Evolutionary conservation across 2,329 filamentous ascomycete species (phyloP), one percentile per base, ranked within the genome.

Genomic region (Fusarium decemcellulare): DNA sequence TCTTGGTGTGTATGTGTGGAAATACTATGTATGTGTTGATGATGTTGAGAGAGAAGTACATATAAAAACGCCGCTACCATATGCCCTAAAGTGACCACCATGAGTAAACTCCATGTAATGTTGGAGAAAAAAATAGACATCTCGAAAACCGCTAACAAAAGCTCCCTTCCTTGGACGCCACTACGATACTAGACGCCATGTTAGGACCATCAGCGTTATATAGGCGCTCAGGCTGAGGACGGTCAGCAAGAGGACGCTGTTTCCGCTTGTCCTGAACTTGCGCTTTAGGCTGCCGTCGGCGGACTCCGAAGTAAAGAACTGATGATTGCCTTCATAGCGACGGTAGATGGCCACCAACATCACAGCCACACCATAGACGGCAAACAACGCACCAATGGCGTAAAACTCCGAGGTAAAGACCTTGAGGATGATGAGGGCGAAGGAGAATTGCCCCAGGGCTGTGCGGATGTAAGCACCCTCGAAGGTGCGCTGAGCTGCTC

Each of bases 331-430:
- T 81, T 98, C 93, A 77, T 95, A 93, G 57, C 96, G 90, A 61
- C 96, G 88, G 81, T 97, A 97, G 57, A 94, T 84, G 73, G 94
- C 92, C 63, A 97, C 93, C 29, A 93, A 85, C 76, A 98, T 84
- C 50, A 99, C 88, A 8, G 93, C 93, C 5, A 91, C 90, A 12
- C 95, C 96, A 77, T 98, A 98, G 51, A 94, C 91, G 44, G 96
- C 95, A 78, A 98, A 98, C 34, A 99, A 86, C 8, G 96, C 96
- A n/a, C 96, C 96, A 68, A 98, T 97, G 72, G 92, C 90, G 82
- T 98, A 98, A 84, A 99, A 98, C 78, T 98, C 96, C 55, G 91
- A 88, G 9, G 94, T 98, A 83, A 99, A 98, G 80, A 99, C 97
- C 83, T 97, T 97, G 61, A 81, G 73, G 55, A 99, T 93, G 68